Percentiles rank a stretch among this genome's conserved stretches.
Conservation (phyloP, 495 filamentous ascomycete genomes). For the Collariella sp. region DNA sequence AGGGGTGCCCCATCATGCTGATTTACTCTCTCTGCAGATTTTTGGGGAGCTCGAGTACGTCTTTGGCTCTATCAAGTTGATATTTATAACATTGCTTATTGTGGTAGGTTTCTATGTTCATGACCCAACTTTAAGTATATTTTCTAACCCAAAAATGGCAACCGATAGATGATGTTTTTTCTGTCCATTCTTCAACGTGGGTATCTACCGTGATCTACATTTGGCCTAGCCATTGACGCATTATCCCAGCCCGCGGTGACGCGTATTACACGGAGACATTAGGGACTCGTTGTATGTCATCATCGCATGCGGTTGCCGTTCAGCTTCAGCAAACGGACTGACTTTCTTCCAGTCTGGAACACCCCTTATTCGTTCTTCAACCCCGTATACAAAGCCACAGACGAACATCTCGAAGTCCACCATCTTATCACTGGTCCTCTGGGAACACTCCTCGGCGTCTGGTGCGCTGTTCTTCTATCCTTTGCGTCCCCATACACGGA, state of each 20-base stretch:
- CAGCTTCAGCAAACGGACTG: neutral
- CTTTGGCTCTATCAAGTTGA: constrained; percentile 39
- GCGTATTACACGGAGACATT: constrained; percentile 28
- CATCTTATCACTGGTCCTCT: constrained; percentile 14
- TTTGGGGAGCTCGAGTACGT: constrained; percentile 45
- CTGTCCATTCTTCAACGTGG: constrained; percentile 26
- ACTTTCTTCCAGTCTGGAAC: constrained; percentile 24
- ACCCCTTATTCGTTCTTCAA: constrained; percentile 32
- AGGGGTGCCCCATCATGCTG: too few relatives aligned
- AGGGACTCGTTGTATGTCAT: constrained; percentile 28
- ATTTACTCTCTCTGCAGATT: constrained; percentile 17
- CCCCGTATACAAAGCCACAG: constrained; percentile 19
- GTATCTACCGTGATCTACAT: neutral
- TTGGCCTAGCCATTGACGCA: neutral
- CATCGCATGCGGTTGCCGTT: neutral
- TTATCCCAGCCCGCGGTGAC: constrained; percentile 19
- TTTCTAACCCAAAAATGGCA: neutral
- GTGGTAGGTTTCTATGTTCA: constrained; percentile 5
- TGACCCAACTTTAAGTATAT: neutral
- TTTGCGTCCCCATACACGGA: neutral
- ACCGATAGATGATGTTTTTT: constrained; percentile 27
- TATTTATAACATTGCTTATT: constrained; percentile 40
- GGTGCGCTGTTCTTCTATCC: constrained; percentile 11
- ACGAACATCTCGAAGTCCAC: constrained; percentile 16
- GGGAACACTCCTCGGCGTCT: constrained; percentile 28